Base-by-base conservation (phyloP, 805 yeast genomes). In the Maudiozyma saulgeensis region DNA sequence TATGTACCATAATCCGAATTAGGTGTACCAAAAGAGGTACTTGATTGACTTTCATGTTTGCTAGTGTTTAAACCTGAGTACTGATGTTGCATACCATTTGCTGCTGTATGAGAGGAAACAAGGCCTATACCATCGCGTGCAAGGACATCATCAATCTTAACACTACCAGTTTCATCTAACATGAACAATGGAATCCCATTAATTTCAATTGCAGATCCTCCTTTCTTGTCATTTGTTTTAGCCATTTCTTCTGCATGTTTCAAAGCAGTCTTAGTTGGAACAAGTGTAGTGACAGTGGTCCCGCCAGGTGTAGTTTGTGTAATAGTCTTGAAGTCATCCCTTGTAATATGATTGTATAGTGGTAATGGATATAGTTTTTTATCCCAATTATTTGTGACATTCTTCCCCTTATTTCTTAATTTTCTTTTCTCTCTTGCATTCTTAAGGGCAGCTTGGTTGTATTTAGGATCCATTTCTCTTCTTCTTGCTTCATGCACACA, bases 401-500 rank as follows among this genome's bases (percentile, higher is more conserved):
- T 49, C 16, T 50, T 52, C 3, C 18, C 37, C 23, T 42, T 26
- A 16, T 41, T 48, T 38, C 51, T 48, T 9, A 61, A 59, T 28
- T 57, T 59, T 46, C 68, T 69, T 41, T 66, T 71, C 7, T 67
- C 64, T 37, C 67, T 25, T n/a, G 37, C 31, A 9, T 28, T 62
- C 31, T 72, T 70, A 15, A 54, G 46, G 4, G 61, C 63, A 37
- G 56, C 56, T 34, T 60, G 57, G 31, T 67, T 66, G 47, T 68
- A 62, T 40, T 58, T 51, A 21, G 72, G 71, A 50, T 74, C 77
- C 45, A 75, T 53, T 37, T 77, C 75, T 48, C 95, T 72, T 62
- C 96, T 74, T 63, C 95, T 75, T 0, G 96, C 96, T 61, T 90
- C 97, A 66, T 90, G 97, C 44, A 90, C 84, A 64, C 95, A 85